These are phyloP conservation scores for Malus sieversii DNA, from an alignment of 306 rosid genomes.

Conservation along the genomic window DNA sequence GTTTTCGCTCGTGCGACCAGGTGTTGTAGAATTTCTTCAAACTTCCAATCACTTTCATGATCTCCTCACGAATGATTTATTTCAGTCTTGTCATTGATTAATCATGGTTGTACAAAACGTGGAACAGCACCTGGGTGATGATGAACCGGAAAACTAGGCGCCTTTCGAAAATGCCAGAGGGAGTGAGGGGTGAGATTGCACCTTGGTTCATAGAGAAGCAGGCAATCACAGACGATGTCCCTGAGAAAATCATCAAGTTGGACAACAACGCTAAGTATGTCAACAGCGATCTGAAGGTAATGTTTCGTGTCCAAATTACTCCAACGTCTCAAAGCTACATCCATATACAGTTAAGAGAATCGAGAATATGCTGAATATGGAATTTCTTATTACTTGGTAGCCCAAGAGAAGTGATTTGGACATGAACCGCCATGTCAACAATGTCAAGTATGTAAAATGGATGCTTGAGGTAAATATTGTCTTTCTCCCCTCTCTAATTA, in stretches of 20 bases:
- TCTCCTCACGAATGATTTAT: neutral
- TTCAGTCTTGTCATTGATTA: neutral
- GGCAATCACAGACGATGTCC: slow-evolving; percentile 61
- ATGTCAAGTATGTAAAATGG: slow-evolving; percentile 85
- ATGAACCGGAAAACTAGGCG: slow-evolving; percentile 90
- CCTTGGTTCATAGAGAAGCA: slow-evolving; percentile 86
- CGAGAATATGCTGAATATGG: slow-evolving; percentile 14
- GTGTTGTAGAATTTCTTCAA: slow-evolving; percentile 19
- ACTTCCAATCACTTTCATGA: neutral
- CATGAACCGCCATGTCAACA: slow-evolving; percentile 92
- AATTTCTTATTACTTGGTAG: slow-evolving; percentile 33
- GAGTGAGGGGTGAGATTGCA: slow-evolving; percentile 67
- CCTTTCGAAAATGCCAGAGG: slow-evolving; percentile 87
- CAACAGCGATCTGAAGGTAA: slow-evolving; percentile 57
- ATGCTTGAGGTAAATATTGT: slow-evolving; percentile 70
- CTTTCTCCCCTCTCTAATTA: neutral
- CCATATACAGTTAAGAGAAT: neutral
- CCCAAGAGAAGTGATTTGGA: slow-evolving; percentile 86
- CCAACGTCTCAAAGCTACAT: neutral
- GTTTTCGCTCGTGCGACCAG: slow-evolving; percentile 75
- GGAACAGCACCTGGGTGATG: slow-evolving; percentile 94
- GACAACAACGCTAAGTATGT: slow-evolving; percentile 60
- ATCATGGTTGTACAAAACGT: slow-evolving; percentile 12
- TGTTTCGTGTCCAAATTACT: slow-evolving; percentile 3
- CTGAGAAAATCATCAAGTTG: slow-evolving; percentile 63